These are phyloP conservation scores for Nepenthes mirabilis DNA, from an alignment of 148 eudicot species.

Conservation along the genomic window DNA sequence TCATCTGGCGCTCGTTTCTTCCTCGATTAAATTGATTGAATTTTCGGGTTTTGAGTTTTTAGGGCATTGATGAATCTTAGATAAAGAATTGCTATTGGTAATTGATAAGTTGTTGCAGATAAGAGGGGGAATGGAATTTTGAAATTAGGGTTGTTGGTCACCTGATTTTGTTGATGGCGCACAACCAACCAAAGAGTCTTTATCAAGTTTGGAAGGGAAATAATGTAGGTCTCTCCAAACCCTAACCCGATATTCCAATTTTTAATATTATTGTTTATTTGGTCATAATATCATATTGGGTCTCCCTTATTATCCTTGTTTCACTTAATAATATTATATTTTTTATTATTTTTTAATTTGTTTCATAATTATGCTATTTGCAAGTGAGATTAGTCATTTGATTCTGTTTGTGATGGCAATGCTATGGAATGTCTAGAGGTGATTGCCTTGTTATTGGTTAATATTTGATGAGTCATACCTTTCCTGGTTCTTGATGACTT, in stretches of 20 bases:
- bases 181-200: constrained; percentile 31
- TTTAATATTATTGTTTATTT: background rate
- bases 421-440: no score
- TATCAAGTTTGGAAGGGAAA: constrained; percentile 84
- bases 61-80: background rate
- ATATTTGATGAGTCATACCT: no score
- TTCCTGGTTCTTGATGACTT: no score
- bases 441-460: no score
- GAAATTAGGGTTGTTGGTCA: constrained; percentile 1
- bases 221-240: constrained; percentile 35
- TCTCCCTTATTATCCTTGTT: no score
- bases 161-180: constrained; percentile 1
- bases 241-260: background rate
- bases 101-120: background rate
- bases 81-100: background rate
- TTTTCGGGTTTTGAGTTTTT: background rate
- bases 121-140: background rate
- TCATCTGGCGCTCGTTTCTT: no score
- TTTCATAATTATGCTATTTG: background rate
- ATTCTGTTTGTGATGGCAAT: no score
- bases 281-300: no score
- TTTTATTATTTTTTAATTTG: background rate
- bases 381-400: no score
- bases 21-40: background rate
- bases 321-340: no score